Evolutionary conservation across 768 basidiomycete genomes (phyloP), one percentile per base, ranked within the genome.

Genomic region (Termitomyces sp.): DNA sequence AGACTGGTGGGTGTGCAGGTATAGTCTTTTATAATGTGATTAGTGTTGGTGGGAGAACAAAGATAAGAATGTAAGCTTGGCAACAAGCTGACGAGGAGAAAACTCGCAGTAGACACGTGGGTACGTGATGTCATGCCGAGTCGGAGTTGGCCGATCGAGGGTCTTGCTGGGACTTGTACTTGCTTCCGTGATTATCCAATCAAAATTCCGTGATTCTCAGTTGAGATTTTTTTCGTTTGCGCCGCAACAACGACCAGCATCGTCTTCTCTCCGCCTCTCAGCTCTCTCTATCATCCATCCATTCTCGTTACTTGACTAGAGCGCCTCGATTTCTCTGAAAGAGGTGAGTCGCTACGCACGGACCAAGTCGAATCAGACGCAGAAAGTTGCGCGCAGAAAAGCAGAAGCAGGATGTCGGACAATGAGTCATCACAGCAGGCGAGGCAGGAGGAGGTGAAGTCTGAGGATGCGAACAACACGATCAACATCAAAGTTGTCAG

Each of bases 401-500:
- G 28, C 28, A 28, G 4, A 28, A 2, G 33, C 44, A 33, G 20
- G 42, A 64, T 64, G 63, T 64, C 63, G 48, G 63, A 64, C 39
- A 50, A 58, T n/a, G 63, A 64, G 20, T 35, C n/a, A 18, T 36
- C 51, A 33, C 63, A 64, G 24, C 59, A 46, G 39, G 22, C 33
- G 36, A 16, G 38, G 46, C 50, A 58, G n/a, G 52, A 61, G 4
- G 59, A 61, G 39, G 59, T 57, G 38, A 61, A 61, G 53, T 24
- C 56, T 16, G 59, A 61, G 33, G 63, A 59, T 22, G 55, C 32
- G 13, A 64, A 61, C 22, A 51, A 49, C 46, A 57, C 63, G 22
- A 64, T 64, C 38, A 64, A 64, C 51, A 64, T 64, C 53, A 64
- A 64, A 57, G 63, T 64, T n/a, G 40, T 42, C 40, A n/a, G 18